Evolutionary conservation across 2,329 filamentous ascomycete species (phyloP), one percentile per base, ranked within the genome.

Genomic region (Curvularia sp.): DNA sequence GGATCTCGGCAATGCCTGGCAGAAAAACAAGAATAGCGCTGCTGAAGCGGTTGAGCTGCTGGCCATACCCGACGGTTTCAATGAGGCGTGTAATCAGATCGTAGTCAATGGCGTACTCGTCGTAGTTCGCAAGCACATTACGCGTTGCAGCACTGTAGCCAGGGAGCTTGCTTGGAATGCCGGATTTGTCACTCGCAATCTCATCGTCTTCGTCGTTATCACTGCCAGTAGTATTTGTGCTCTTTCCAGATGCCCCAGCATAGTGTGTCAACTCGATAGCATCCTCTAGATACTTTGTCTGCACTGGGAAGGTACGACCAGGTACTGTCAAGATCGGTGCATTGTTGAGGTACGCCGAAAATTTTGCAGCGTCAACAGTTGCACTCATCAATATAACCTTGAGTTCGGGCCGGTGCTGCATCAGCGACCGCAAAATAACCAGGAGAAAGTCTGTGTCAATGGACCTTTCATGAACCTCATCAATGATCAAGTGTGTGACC

Each of bases 301-400:
- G 84, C 2, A 99, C 95, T 0, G 95, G 94, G 71, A 96, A 99
- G 0, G 94, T 98, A 46, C 95, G 87, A 0, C 95, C 95, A 2
- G 95, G 95, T 13, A 99, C 92, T 59, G 90, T 93, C 53, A 99
- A 81, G 39, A 98, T 87, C 0, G 94, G 94, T 1, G 94, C 94
- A 4, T 88, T 87, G 54, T 89, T 88, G 1, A 99, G 84, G 72
- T 98, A 99, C 10, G 87, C 86, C 0, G 95, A 97, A 74, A 99
- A 97, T 15, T 89, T 88, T 59, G 94, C 89, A 0, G 95, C 92
- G 75, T 99, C 92, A 7, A 99, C 92, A 0, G 95, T 99, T 10
- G 95, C 95, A 65, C 94, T 98, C 95, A 99, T 99, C 47, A 99
- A 84, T 36, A 99, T 85, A 19, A 99, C 90, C 77, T 96, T 98